Conservation (phyloP, 108 stramenopile genomes). For the Fistulifera pelliculosa region DNA sequence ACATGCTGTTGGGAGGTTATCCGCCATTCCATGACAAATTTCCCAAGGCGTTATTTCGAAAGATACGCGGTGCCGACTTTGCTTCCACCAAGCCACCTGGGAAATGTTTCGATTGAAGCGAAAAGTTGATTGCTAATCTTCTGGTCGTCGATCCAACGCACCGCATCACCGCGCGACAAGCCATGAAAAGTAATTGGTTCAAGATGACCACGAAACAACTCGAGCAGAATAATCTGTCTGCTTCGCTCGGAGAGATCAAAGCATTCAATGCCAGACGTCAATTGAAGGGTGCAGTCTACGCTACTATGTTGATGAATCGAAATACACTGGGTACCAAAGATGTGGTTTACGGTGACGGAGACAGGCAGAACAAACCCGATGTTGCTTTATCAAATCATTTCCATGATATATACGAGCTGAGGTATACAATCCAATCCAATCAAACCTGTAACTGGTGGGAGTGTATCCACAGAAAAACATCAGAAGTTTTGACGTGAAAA, state of each 20-base stretch:
- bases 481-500: slow-evolving; percentile 10
- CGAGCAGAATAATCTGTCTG: slow-evolving; percentile 25
- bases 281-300: slow-evolving; percentile 13
- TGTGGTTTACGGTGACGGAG: background rate
- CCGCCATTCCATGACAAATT: slow-evolving; percentile 35
- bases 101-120: slow-evolving; percentile 49
- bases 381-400: background rate
- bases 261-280: slow-evolving; percentile 49
- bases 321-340: background rate
- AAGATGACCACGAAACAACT: slow-evolving; percentile 14
- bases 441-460: slow-evolving; percentile 36
- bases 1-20: slow-evolving; percentile 76
- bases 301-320: slow-evolving; percentile 4
- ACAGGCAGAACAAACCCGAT: background rate
- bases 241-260: slow-evolving; percentile 38
- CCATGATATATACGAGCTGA: background rate
- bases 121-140: slow-evolving; percentile 61
- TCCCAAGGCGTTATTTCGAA: slow-evolving; percentile 37
- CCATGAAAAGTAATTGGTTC: slow-evolving; percentile 70
- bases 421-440: slow-evolving; percentile 18
- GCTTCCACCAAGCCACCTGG: slow-evolving; percentile 62
- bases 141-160: slow-evolving; percentile 59
- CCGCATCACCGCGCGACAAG: slow-evolving; percentile 53
- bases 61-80: slow-evolving; percentile 56
- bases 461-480: slow-evolving; percentile 5